A percentile compares a stretch with the other conserved stretches of the same genome.
Conservation (phyloP, 768 basidiomycete genomes). For the Russula lepida region DNA sequence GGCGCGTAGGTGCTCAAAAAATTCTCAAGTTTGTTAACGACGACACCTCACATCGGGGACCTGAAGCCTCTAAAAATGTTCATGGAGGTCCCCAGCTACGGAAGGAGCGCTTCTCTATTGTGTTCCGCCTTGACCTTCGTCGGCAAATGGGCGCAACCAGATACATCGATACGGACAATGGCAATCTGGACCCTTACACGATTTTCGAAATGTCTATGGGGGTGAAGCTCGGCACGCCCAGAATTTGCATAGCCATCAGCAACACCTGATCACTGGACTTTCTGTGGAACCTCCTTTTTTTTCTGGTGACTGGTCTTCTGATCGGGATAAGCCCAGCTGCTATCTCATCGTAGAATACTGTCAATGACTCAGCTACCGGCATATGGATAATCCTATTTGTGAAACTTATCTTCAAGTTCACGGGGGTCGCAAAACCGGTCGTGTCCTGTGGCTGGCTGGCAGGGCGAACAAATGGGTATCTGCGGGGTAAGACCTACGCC, state of each 20-base stretch:
- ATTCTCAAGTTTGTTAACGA: neutral
- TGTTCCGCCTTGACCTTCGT: neutral
- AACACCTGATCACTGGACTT: neutral
- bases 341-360: neutral
- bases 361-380: neutral
- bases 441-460: neutral
- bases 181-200: neutral
- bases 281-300: neutral
- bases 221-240: neutral
- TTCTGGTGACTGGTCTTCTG: neutral
- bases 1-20: neutral
- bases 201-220: neutral
- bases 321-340: neutral
- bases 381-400: neutral
- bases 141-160: neutral
- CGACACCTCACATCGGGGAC: constrained; percentile 3
- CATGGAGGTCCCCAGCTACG: neutral
- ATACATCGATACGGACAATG: neutral
- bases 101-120: neutral
- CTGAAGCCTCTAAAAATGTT: constrained; percentile 10
- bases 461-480: neutral
- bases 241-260: neutral
- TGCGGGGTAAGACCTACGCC: neutral
- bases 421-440: neutral
- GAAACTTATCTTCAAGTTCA: neutral